Evolutionary conservation across 2,329 filamentous ascomycete genomes (phyloP), one percentile per base, ranked within the genome.

Genomic region (Drechslerella dactyloides): DNA sequence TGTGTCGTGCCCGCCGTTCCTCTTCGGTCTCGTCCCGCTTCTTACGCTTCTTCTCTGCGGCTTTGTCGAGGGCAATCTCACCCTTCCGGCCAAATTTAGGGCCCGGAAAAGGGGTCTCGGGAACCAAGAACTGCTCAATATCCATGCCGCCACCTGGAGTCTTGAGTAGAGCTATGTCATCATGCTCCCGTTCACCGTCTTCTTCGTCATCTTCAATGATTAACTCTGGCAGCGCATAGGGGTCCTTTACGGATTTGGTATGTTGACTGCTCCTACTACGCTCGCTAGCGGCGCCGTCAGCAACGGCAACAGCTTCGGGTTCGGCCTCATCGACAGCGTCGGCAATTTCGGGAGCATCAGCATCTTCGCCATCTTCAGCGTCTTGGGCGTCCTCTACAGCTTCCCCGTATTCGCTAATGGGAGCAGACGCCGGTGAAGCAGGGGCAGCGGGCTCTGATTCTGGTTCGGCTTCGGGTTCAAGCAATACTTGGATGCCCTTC

Each of bases 101-200:
- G n/a, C 44, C 40, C 7, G 68, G 68, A 2, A 65, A 42, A 7
- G 68, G 68, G 1, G 68, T 72, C 21, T 72, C 68, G 21, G 68
- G 68, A n/a, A 72, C n/a, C 17, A 72, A 55, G 35, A 72, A 72
- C 44, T 72, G 60, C 17, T 60, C 42, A 13, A 72, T 33, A 61
- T 72, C 62, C 62, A 72, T 65, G 27, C 68, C 68, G 19, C 68
- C 68, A 17, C 68, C 68, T 5, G 68, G 68, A 35, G 68, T 72
- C 27, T 72, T 72, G 46, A 53, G 51, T 7, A 51, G n/a, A 21
- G 55, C 55, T 33, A 65, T 30, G 5, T 64, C 52, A n/a, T 35
- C 48, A 35, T 64, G 54, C 23, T 24, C 52, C 42, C 24, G 30
- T 17, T 72, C 68, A 7, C 62, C 42, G 5, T 59, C 66, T 15